These are phyloP conservation scores for Colletotrichum nymphaeae DNA, from an alignment of 2,329 filamentous ascomycete genomes.

Conservation along the genomic window DNA sequence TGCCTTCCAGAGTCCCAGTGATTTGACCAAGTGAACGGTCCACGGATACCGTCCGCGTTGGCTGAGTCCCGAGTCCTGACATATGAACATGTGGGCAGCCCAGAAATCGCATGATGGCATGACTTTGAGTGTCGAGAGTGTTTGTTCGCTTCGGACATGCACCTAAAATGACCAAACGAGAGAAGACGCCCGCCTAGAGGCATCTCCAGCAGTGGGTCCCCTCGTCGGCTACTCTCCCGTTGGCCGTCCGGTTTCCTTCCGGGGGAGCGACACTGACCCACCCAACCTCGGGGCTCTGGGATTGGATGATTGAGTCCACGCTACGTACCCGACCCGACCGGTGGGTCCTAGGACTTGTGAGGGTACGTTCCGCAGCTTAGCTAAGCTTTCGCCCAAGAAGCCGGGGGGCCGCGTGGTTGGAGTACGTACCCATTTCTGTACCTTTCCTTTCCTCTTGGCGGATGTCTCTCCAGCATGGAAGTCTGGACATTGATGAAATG, in stretches of 20 bases:
- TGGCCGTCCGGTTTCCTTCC: conserved; percentile 31
- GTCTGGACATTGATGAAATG: neutral
- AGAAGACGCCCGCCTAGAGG: neutral
- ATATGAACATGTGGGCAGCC: neutral
- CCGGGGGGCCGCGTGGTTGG: neutral
- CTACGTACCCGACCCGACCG: neutral
- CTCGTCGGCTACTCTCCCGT: conserved; percentile 21
- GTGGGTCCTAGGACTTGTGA: neutral
- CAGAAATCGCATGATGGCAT: conserved; percentile 10
- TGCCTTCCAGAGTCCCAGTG: too few species aligned
- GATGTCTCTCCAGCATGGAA: neutral
- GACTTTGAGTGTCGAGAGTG: neutral
- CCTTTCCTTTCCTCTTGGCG: neutral
- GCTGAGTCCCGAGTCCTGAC: neutral
- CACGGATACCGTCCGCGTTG: too few species aligned
- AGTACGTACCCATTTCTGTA: neutral
- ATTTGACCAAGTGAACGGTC: too few species aligned
- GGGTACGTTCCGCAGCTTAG: neutral
- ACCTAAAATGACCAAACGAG: conserved; percentile 8
- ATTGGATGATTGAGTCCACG: too few species aligned
- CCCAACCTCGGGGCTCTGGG: neutral
- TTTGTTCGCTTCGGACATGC: neutral
- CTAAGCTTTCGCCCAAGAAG: neutral
- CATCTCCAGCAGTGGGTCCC: neutral
- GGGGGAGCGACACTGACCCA: neutral